Evolutionary conservation across 768 basidiomycete genomes (phyloP), one percentile per base, ranked within the genome.

Genomic region (Hortiboletus campestris): DNA sequence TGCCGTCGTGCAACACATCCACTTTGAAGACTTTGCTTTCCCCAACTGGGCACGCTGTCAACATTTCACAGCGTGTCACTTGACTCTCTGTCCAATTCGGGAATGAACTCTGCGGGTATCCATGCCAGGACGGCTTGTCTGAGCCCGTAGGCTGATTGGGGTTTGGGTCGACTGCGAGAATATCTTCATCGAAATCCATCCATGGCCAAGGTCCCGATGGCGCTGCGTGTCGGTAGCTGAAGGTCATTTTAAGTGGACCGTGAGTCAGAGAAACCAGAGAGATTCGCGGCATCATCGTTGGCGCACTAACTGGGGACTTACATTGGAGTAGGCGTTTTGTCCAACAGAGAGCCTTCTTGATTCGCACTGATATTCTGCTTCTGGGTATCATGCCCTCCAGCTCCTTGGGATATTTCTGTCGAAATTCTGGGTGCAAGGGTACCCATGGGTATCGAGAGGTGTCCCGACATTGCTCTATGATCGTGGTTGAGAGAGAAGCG

Each of bases 161-260:
- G 2, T 31, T 49, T 17, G 41, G 17, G 1, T 28, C 7, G 4
- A 60, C 57, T 0, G 17, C 2, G 1, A 49, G 65, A 25, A 61
- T 41, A 53, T 67, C 72, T 44, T 57, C 67, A 45, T 72, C 69
- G 19, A 76, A 66, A 57, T 77, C 75, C 61, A 77, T 70, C 67
- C 73, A 76, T 7, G 75, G 75, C 75, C 75, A 76, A 22, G 75
- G 75, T 6, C 75, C 75, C 4, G 71, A 73, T 4, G 75, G 75
- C 14, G 74, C 64, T 17, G 70, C 75, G 22, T 76, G 75, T 2
- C 75, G 66, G 48, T 75, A 66, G 25, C 70, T 71, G 44, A 41
- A n/a, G n/a, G 38, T n/a, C 17, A n/a, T 17, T 46, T 46, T 20
- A 12, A 55, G 38, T 43, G 17, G 28, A 25, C 29, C 39, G 3